Conservation (phyloP, 495 filamentous ascomycete genomes). For the Parmelia sp. region DNA sequence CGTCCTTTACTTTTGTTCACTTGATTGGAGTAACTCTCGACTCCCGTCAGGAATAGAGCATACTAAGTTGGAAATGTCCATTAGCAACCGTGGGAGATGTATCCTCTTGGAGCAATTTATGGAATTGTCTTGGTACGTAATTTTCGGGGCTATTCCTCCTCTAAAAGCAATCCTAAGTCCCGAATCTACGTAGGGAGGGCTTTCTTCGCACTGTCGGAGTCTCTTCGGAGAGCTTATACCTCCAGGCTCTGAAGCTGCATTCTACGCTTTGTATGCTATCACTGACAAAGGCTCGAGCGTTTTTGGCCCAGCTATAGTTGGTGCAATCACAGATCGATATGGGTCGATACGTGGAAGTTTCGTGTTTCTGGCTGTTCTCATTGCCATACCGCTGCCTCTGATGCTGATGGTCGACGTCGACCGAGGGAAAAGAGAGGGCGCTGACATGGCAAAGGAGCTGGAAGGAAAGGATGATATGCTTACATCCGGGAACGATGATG, state of each 20-base stretch:
- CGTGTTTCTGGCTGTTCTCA: conserved; percentile 78
- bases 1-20: background rate
- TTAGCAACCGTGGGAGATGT: conserved; percentile 91
- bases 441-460: conserved; percentile 60
- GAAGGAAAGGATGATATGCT: conserved; percentile 34
- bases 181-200: no score
- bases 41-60: background rate
- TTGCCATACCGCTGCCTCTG: conserved; percentile 74
- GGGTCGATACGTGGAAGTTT: conserved; percentile 92
- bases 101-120: conserved; percentile 82
- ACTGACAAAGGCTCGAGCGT: conserved; percentile 95
- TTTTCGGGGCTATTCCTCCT: no score
- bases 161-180: no score
- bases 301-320: conserved; percentile 91
- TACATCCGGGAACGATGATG: conserved; percentile 7
- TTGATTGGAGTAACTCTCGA: background rate
- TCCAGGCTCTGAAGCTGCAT: conserved; percentile 88
- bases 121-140: conserved; percentile 88
- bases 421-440: conserved; percentile 72
- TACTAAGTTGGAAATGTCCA: background rate
- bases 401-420: conserved; percentile 87
- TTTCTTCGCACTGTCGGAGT: conserved; percentile 90
- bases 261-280: conserved; percentile 94
- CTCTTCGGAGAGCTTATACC: conserved; percentile 90
- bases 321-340: conserved; percentile 79